These are phyloP conservation scores for Talaromyces verruculosus DNA, from an alignment of 2,329 filamentous ascomycete species.

Conservation along the genomic window DNA sequence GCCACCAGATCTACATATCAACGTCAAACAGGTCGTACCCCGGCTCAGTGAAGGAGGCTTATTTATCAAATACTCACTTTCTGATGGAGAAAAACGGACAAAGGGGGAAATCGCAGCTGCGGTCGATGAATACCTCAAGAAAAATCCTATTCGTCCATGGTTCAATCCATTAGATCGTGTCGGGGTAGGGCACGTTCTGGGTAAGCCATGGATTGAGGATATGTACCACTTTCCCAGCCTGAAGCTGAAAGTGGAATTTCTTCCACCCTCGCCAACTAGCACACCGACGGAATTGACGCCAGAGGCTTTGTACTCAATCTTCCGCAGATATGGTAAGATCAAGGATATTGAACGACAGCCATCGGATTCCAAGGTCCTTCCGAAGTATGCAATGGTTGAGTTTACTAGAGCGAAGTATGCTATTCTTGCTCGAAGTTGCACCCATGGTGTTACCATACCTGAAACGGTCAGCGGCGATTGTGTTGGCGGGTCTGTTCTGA, in stretches of 20 bases:
- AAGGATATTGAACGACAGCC: constrained; percentile 79
- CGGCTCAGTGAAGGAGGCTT: constrained; percentile 88
- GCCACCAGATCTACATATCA: constrained; percentile 61
- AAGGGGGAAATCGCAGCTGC: constrained; percentile 58
- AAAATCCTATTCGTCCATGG: constrained; percentile 79
- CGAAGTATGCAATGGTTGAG: constrained; percentile 76
- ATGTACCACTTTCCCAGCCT: constrained; percentile 76
- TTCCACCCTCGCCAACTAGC: constrained; percentile 57
- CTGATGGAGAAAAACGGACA: constrained; percentile 38
- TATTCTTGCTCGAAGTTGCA: constrained; percentile 86
- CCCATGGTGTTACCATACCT: constrained; percentile 76
- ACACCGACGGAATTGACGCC: constrained; percentile 78
- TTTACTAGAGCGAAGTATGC: constrained; percentile 72
- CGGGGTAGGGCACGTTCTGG: constrained; percentile 70
- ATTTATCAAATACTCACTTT: constrained; percentile 79
- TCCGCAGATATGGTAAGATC: constrained; percentile 87
- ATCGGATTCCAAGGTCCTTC: constrained; percentile 79
- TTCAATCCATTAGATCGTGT: constrained; percentile 79
- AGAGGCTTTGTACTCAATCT: constrained; percentile 81
- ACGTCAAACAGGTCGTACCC: constrained; percentile 78
- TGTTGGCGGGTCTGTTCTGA: constrained; percentile 71
- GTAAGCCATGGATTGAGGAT: constrained; percentile 92
- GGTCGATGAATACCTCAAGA: constrained; percentile 63
- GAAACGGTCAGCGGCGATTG: constrained; percentile 68
- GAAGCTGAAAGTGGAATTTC: constrained; percentile 79